Evolutionary conservation across 305 asterid genomes (phyloP).

Genomic region (Withania somnifera): DNA sequence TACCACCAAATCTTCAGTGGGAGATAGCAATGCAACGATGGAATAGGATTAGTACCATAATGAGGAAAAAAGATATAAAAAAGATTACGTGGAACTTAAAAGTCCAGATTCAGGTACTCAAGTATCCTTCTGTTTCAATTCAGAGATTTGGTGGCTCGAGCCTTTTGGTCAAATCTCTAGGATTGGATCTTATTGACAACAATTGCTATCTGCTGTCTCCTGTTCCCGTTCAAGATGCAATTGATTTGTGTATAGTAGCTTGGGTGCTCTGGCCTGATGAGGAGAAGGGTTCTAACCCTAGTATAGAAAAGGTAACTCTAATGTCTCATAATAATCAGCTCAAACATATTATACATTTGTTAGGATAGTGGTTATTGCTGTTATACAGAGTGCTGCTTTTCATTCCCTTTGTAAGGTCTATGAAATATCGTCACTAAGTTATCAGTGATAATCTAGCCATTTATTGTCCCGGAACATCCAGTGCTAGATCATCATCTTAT

Average conservation of each 20-base stretch:
- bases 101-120: constrained; percentile 82
- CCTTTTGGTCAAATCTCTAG: constrained; percentile 52
- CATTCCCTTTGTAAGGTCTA: neutral
- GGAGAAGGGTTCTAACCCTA: constrained; percentile 76
- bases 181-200: constrained; percentile 59
- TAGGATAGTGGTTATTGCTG: neutral
- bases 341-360: neutral
- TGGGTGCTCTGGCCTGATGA: constrained; percentile 98
- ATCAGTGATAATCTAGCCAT: neutral
- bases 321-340: neutral
- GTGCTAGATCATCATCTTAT: neutral
- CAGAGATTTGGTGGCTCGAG: constrained; percentile 44
- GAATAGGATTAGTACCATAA: constrained; percentile 54
- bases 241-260: constrained; percentile 65
- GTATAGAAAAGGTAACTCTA: constrained; percentile 72
- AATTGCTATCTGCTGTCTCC: constrained; percentile 51
- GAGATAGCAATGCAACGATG: constrained; percentile 70
- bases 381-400: neutral
- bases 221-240: constrained; percentile 37
- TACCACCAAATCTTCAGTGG: constrained; percentile 38
- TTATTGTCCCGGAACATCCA: neutral
- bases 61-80: constrained; percentile 53
- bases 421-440: neutral
- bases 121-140: constrained; percentile 64
- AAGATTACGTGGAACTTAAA: constrained; percentile 84